phyloP scores from a whole-genome alignment of 495 filamentous ascomycete genomes.

The Talaromyces proteolyticus region DNA sequence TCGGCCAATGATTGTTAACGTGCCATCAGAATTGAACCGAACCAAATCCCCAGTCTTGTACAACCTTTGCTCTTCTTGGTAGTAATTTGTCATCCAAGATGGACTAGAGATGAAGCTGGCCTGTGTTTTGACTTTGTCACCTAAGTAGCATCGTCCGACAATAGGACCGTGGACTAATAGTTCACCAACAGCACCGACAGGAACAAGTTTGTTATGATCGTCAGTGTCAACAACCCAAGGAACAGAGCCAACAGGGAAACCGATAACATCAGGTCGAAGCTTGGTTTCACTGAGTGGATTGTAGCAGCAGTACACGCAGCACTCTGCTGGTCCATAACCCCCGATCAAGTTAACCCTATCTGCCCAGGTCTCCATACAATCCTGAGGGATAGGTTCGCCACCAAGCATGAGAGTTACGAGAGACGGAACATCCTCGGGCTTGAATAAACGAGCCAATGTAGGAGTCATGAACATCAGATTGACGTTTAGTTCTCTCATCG shows the following conservation, averaged over 20 bases:
- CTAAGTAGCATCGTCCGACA: constrained; percentile 21
- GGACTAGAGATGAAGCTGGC: constrained; percentile 14
- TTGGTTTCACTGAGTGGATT: constrained; percentile 4
- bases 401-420: constrained; percentile 16
- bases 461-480: constrained; percentile 21
- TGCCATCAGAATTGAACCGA: constrained; percentile 17
- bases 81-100: constrained; percentile 12
- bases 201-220: constrained; percentile 19
- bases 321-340: constrained; percentile 32
- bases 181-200: constrained; percentile 28
- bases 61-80: constrained; percentile 7
- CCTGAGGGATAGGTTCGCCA: constrained; percentile 12
- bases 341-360: constrained; percentile 12
- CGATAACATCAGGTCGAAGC: constrained; percentile 17
- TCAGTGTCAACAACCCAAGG: constrained; percentile 25
- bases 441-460: constrained; percentile 13
- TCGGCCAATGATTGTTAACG: constrained; percentile 18
- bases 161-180: constrained; percentile 19
- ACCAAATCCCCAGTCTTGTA: constrained; percentile 3
- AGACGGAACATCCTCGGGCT: constrained; percentile 11
- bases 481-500: constrained; percentile 14
- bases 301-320: constrained; percentile 12
- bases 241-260: constrained; percentile 12
- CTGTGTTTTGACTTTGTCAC: constrained; percentile 16
- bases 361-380: constrained; percentile 13